Evolutionary conservation across 352 stramenopile genomes (phyloP).

Genomic region (Stephanocyclus meneghinianus): DNA sequence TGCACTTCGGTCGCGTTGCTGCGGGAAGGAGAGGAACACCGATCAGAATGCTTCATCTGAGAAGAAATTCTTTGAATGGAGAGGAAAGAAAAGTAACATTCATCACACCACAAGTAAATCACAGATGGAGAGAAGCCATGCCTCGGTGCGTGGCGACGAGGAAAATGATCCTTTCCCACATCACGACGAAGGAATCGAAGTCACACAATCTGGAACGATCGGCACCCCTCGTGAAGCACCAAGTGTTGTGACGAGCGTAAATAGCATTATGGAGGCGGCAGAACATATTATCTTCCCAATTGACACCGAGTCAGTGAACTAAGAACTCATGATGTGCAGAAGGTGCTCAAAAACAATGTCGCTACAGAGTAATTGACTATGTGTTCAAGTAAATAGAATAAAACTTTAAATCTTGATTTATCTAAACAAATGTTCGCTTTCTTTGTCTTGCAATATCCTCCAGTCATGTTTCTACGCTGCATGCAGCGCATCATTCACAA

Average conservation of each 20-base stretch:
- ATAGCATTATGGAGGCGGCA: constrained; percentile 12
- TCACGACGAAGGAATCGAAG: constrained; percentile 10
- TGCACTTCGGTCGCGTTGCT: neutral
- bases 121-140: constrained; percentile 2
- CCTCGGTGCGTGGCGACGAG: constrained; percentile 1
- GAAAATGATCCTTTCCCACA: constrained; percentile 1
- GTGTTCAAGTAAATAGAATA: no score
- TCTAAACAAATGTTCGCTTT: no score
- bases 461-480: neutral
- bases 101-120: neutral
- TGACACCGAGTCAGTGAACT: neutral
- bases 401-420: no score
- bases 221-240: neutral
- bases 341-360: no score
- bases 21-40: neutral
- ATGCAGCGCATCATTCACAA: constrained; percentile 3
- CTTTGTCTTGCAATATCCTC: neutral
- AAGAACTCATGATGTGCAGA: neutral
- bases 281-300: constrained; percentile 20
- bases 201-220: neutral
- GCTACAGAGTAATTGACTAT: no score
- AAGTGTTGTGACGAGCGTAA: neutral
- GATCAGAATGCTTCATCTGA: neutral
- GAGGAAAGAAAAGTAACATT: constrained; percentile 9
- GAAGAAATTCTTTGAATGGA: constrained; percentile 16